These are phyloP conservation scores for Candida dubliniensis DNA, from an alignment of 1,139 yeast genomes.

Conservation along the genomic window DNA sequence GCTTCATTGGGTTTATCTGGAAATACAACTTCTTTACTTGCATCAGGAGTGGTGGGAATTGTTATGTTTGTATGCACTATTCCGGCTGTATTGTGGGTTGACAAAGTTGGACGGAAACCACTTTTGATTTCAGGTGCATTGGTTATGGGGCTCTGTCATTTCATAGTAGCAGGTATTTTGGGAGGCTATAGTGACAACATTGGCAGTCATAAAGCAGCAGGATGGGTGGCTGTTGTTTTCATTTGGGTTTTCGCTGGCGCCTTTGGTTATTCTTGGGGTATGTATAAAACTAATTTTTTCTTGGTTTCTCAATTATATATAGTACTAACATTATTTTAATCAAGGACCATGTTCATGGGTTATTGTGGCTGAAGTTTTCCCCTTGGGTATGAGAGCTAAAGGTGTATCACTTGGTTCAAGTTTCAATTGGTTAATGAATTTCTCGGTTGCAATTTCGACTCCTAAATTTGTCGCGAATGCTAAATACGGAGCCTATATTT, in stretches of 20 bases:
- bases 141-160: slow-evolving; percentile 14
- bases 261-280: slow-evolving; percentile 27
- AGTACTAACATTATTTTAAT: too few relatives aligned
- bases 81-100: slow-evolving; percentile 42
- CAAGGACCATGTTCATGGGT: slow-evolving; percentile 28
- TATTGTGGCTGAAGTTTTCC: slow-evolving; percentile 22
- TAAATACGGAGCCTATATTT: slow-evolving; percentile 23
- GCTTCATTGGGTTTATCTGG: slow-evolving; percentile 18
- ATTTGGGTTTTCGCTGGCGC: slow-evolving; percentile 34
- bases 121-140: slow-evolving; percentile 15
- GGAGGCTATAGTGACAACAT: slow-evolving; percentile 31
- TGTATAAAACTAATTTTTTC: too few relatives aligned
- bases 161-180: slow-evolving; percentile 49
- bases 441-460: slow-evolving; percentile 36
- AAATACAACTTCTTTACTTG: slow-evolving; percentile 22
- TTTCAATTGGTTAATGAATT: slow-evolving; percentile 42
- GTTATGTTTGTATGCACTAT: slow-evolving; percentile 27
- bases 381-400: slow-evolving; percentile 27
- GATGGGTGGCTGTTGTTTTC: slow-evolving; percentile 47
- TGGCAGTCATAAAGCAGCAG: slow-evolving; percentile 18
- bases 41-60: slow-evolving; percentile 58
- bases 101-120: slow-evolving; percentile 16
- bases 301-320: too few relatives aligned
- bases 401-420: slow-evolving; percentile 38
- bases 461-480: slow-evolving; percentile 27